These are phyloP conservation scores for Iris macrosiphon DNA, from an alignment of 106 monocot genomes.

Conservation along the genomic window DNA sequence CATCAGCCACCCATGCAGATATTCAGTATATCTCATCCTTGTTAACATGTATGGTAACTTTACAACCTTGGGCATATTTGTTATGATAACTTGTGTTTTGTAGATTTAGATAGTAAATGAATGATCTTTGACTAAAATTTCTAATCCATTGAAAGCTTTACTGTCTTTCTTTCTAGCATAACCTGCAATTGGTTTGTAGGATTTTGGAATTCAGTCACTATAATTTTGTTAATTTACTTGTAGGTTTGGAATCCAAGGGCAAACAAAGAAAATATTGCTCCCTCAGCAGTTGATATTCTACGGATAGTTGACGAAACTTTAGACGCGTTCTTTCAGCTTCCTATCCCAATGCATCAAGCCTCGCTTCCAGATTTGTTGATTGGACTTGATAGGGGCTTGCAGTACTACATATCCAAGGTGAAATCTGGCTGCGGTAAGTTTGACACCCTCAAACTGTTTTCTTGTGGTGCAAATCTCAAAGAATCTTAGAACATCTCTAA, in stretches of 20 bases:
- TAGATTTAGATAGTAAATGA: too few relatives aligned
- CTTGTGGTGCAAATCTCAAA: too few relatives aligned
- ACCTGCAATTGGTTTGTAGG: too few relatives aligned
- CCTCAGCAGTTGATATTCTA: conserved; percentile 62
- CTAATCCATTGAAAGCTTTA: not conserved
- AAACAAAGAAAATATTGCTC: conserved; percentile 65
- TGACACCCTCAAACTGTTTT: conserved; percentile 22
- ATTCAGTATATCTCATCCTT: too few relatives aligned
- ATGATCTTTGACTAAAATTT: too few relatives aligned
- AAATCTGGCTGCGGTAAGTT: conserved; percentile 84
- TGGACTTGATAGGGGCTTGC: conserved; percentile 75
- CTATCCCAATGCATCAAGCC: conserved; percentile 73
- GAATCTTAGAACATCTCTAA: too few relatives aligned
- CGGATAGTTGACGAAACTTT: conserved; percentile 65
- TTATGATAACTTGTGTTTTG: too few relatives aligned
- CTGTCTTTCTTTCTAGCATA: not conserved
- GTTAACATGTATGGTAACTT: too few relatives aligned
- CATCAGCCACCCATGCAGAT: too few relatives aligned
- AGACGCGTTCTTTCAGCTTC: conserved; percentile 80
- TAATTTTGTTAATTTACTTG: not conserved
- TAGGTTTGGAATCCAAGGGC: conserved; percentile 71
- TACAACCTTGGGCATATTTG: too few relatives aligned
- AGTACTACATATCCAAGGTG: conserved; percentile 63
- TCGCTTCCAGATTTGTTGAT: conserved; percentile 71
- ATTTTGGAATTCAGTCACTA: not conserved